A percentile compares a stretch with the other conserved stretches of the same genome.
phyloP scores from a whole-genome alignment of 306 rosid species.

The Gastrolobium bilobum region DNA sequence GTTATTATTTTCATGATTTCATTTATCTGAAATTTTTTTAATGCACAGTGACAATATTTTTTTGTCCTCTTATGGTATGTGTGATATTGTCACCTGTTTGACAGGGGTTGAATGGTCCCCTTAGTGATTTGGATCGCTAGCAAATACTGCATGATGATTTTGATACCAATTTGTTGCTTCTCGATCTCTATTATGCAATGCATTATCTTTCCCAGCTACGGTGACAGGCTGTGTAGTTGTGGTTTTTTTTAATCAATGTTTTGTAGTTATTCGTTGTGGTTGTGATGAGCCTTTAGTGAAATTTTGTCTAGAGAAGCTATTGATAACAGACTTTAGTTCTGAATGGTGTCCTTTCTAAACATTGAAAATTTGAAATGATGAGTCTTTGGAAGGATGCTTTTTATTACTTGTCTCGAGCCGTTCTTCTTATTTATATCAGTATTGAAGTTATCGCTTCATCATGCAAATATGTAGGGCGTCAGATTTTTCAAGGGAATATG shows the following conservation, averaged over 20 bases:
- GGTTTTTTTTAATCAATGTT: constrained; percentile 1
- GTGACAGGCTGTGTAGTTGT: background rate
- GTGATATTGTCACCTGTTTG: constrained; percentile 20
- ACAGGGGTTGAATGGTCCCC: constrained; percentile 2
- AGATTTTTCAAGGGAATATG: constrained; percentile 86
- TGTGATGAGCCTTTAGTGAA: constrained; percentile 26
- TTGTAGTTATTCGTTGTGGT: constrained; percentile 18
- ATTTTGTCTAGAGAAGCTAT: constrained; percentile 24
- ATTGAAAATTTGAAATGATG: constrained; percentile 1
- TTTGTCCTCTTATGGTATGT: constrained; percentile 20
- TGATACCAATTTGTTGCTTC: constrained; percentile 16
- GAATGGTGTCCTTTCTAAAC: constrained; percentile 22
- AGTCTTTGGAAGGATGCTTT: constrained; percentile 2
- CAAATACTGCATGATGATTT: constrained; percentile 4
- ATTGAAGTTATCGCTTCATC: background rate
- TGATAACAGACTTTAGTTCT: constrained; percentile 3
- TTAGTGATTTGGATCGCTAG: constrained; percentile 1
- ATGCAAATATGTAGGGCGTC: constrained; percentile 75
- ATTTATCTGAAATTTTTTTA: constrained; percentile 25
- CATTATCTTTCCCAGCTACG: constrained; percentile 18
- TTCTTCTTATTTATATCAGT: background rate
- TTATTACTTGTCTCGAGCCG: constrained; percentile 1
- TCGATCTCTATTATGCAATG: constrained; percentile 29
- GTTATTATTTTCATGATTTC: constrained; percentile 9
- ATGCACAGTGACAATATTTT: constrained; percentile 16